A percentile compares a stretch with the other conserved stretches of the same genome.
Conservation (phyloP, 2,329 filamentous ascomycete genomes). For the Xylogone sp. region DNA sequence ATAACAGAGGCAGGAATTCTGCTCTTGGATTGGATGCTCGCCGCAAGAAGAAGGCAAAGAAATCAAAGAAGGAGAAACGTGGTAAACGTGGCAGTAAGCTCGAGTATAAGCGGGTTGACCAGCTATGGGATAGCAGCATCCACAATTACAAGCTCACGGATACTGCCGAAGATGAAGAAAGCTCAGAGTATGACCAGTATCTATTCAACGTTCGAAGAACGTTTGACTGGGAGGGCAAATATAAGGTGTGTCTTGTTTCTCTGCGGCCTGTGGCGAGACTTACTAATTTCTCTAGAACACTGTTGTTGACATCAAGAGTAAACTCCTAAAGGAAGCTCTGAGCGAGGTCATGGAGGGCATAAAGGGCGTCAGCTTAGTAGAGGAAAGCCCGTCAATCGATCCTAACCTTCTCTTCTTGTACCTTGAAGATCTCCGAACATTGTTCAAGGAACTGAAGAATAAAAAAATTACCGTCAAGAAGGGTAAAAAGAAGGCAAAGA, state of each 20-base stretch:
- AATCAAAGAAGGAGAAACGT: slow-evolving; percentile 34
- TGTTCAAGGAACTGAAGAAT: slow-evolving; percentile 61
- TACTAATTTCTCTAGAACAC: slow-evolving; percentile 40
- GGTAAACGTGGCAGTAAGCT: slow-evolving; percentile 45
- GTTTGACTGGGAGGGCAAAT: slow-evolving; percentile 84
- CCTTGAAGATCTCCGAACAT: slow-evolving; percentile 68
- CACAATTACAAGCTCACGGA: slow-evolving; percentile 68
- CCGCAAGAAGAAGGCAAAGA: slow-evolving; percentile 32
- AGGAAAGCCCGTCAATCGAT: slow-evolving; percentile 71
- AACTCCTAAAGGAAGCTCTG: slow-evolving; percentile 67
- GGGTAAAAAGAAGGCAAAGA: slow-evolving; percentile 57
- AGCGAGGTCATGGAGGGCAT: slow-evolving; percentile 70
- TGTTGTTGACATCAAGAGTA: slow-evolving; percentile 81
- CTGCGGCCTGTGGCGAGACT: neutral
- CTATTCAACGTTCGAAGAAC: slow-evolving; percentile 79
- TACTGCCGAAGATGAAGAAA: slow-evolving; percentile 58
- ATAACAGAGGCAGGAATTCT: slow-evolving; percentile 1
- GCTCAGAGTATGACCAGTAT: slow-evolving; percentile 70
- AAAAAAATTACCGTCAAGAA: slow-evolving; percentile 47
- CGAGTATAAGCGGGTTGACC: slow-evolving; percentile 68
- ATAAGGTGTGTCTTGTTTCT: slow-evolving; percentile 37
- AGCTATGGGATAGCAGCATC: slow-evolving; percentile 54
- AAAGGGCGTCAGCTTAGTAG: slow-evolving; percentile 75
- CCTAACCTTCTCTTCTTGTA: slow-evolving; percentile 71
- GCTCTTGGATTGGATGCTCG: slow-evolving; percentile 20